Conservation (phyloP, 768 basidiomycete species). For the Boletus subcaerulescens region DNA sequence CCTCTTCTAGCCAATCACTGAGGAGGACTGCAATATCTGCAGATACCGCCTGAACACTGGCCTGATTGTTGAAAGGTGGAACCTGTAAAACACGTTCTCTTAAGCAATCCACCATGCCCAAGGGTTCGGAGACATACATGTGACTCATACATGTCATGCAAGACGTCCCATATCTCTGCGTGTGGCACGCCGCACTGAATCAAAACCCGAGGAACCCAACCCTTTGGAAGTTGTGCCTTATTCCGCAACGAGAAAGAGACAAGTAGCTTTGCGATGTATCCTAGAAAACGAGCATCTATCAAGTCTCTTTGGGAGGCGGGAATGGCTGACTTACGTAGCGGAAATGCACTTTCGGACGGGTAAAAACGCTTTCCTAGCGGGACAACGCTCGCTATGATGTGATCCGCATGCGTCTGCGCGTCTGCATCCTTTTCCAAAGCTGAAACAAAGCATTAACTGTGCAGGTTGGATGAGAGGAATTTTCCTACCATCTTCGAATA, state of each 20-base stretch:
- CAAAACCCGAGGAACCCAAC: conserved; percentile 82
- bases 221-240: conserved; percentile 55
- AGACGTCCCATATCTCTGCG: conserved; percentile 78
- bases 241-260: conserved; percentile 70
- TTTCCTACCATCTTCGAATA: conserved; percentile 73
- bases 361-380: conserved; percentile 83
- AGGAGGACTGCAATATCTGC: conserved; percentile 80
- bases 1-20: conserved; percentile 76
- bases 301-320: not conserved
- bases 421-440: conserved; percentile 59
- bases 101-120: conserved; percentile 1
- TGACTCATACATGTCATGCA: conserved; percentile 85
- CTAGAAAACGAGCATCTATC: conserved; percentile 38
- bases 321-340: conserved; percentile 57
- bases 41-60: conserved; percentile 75
- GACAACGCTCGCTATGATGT: conserved; percentile 60
- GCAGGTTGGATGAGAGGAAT: not conserved
- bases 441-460: conserved; percentile 22
- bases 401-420: conserved; percentile 53
- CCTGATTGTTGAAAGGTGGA: conserved; percentile 80
- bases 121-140: conserved; percentile 51
- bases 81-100: conserved; percentile 41
- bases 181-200: conserved; percentile 80
- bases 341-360: conserved; percentile 89
- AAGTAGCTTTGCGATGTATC: conserved; percentile 70